phyloP scores from a whole-genome alignment of 495 filamentous ascomycete species.

The Achaetomiella virescens region DNA sequence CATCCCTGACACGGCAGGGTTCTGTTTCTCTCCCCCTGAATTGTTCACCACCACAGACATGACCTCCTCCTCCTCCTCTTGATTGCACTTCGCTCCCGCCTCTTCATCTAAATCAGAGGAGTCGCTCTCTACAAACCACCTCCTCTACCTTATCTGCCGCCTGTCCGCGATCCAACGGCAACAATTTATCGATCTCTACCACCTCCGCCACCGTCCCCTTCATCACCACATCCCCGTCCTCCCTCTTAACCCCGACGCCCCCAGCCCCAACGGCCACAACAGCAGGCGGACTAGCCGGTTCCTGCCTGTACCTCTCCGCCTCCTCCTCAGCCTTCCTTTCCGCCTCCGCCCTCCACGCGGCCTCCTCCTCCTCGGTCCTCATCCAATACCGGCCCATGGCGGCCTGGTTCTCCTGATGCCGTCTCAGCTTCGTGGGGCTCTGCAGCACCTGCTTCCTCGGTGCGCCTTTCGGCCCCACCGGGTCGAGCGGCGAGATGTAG shows the following conservation, averaged over 20 bases:
- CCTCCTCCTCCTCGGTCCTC: constrained; percentile 31
- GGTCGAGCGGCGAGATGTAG: constrained; percentile 30
- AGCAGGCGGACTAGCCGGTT: constrained; percentile 20
- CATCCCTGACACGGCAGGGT: neutral
- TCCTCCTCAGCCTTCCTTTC: constrained; percentile 25
- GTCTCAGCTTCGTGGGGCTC: constrained; percentile 26
- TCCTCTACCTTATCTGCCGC: constrained; percentile 14
- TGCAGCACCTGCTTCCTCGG: constrained; percentile 18
- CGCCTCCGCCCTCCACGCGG: constrained; percentile 24
- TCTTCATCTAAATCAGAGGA: constrained; percentile 5
- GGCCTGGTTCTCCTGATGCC: constrained; percentile 31
- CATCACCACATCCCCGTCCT: neutral
- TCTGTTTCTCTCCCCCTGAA: neutral
- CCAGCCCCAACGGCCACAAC: neutral
- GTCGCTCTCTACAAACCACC: constrained; percentile 13
- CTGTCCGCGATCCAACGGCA: constrained; percentile 4
- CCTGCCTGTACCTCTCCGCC: constrained; percentile 26
- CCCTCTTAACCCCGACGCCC: neutral
- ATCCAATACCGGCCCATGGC: constrained; percentile 33
- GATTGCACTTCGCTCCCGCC: constrained; percentile 1
- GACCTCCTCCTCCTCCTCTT: neutral
- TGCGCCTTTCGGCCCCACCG: constrained; percentile 14
- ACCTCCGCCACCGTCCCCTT: neutral
- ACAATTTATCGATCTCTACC: constrained; percentile 10
- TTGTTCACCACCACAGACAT: neutral